Conservation (phyloP, 441 rosid genomes). For the Erodium trifolium region DNA sequence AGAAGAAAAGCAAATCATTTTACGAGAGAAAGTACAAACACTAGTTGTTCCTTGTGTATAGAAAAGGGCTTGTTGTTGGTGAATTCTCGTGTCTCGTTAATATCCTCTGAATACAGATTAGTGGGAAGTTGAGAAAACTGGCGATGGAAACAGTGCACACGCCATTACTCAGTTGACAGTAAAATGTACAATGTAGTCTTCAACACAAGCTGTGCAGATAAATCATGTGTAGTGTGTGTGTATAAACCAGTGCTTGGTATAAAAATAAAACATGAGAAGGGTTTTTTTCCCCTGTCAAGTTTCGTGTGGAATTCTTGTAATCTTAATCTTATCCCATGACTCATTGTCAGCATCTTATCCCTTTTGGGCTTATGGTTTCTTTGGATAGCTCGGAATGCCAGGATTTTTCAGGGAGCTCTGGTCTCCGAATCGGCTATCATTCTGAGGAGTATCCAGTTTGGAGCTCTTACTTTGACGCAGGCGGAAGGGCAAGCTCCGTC, state of each 20-base stretch:
- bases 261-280: not conserved
- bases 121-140: not conserved
- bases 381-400: too few species aligned
- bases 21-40: not conserved
- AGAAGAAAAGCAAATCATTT: not conserved
- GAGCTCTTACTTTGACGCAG: too few species aligned
- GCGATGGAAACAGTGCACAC: not conserved
- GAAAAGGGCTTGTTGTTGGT: not conserved
- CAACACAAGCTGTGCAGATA: not conserved
- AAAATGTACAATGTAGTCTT: not conserved
- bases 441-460: too few species aligned
- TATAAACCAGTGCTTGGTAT: not conserved
- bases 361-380: too few species aligned
- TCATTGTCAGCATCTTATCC: not conserved
- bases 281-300: not conserved
- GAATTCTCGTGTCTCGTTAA: not conserved
- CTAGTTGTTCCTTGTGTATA: not conserved
- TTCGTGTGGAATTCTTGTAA: not conserved
- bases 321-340: not conserved
- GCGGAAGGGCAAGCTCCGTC: too few species aligned
- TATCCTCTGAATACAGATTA: not conserved
- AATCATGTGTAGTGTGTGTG: constrained; percentile 1
- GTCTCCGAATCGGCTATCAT: too few species aligned
- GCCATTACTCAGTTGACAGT: not conserved
- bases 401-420: too few species aligned